phyloP scores from a whole-genome alignment of 148 eudicot species.

The Nepenthes mirabilis region DNA sequence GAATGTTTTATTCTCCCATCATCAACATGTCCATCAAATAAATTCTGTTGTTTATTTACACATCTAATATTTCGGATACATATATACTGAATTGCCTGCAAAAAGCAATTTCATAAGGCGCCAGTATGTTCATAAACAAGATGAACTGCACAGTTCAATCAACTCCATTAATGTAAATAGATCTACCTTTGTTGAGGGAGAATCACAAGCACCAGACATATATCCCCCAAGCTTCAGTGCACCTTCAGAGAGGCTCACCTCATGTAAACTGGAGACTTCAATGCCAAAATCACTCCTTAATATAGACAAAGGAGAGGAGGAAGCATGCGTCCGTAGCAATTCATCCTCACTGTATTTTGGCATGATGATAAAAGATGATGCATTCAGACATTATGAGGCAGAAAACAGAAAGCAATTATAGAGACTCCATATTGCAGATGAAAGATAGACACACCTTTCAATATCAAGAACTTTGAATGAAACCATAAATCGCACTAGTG shows the following conservation, averaged over 20 bases:
- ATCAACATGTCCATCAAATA: not conserved
- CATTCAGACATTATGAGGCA: not conserved
- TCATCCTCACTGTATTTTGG: slow-evolving; percentile 51
- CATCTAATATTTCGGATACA: slow-evolving; percentile 50
- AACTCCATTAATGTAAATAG: slow-evolving; percentile 1
- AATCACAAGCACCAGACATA: slow-evolving; percentile 47
- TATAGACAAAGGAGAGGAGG: slow-evolving; percentile 51
- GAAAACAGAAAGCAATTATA: not conserved
- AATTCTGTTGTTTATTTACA: not conserved
- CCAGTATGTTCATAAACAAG: not conserved
- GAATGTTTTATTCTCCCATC: slow-evolving; percentile 3
- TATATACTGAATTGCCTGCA: slow-evolving; percentile 85
- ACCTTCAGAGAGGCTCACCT: slow-evolving; percentile 53
- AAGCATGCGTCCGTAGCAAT: slow-evolving; percentile 46
- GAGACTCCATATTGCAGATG: not conserved
- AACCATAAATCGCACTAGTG: slow-evolving; percentile 58
- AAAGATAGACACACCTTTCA: slow-evolving; percentile 45
- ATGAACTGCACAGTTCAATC: not conserved
- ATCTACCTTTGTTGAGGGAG: slow-evolving; percentile 48
- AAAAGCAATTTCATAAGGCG: slow-evolving; percentile 7
- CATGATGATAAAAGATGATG: too few species aligned
- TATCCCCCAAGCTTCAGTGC: slow-evolving; percentile 58
- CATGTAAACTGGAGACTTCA: slow-evolving; percentile 36
- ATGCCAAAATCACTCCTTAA: slow-evolving; percentile 54
- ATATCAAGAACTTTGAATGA: slow-evolving; percentile 58